Evolutionary conservation across 345 rosid genomes (phyloP), one percentile per base, ranked within the genome.

Genomic region (Gossypium longicalyx): DNA sequence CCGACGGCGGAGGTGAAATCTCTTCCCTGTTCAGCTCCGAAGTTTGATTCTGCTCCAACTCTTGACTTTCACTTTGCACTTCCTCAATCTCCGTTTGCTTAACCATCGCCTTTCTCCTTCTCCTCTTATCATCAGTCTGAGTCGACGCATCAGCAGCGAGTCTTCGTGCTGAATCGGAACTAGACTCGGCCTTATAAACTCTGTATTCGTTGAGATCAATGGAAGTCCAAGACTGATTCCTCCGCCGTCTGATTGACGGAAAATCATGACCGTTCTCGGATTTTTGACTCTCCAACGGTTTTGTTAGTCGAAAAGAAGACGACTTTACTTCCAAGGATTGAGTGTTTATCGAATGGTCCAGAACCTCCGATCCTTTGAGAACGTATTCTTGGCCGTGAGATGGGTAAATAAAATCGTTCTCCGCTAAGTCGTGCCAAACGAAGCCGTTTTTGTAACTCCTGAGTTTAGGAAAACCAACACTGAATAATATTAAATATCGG

Each of bases 1-100:
- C 97, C 6, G 93, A 91, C 84, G 93, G 95, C 7, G 99, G 99
- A 76, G 99, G 98, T 2, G 98, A 95, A 69, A 91, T 88, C 87
- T 89, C 98, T 67, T 86, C 97, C 82, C 90, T 80, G 69, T 76
- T 83, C 73, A 81, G 93, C 86, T 87, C 97, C 34, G 89, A 83
- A 2, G 77, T 89, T 77, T 70, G 77, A 53, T 76, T 85, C 78
- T 72, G 77, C 29, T 62, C 72, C 64, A 72, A 25, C 34, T 81
- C 84, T 77, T 63, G 77, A 67, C 68, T 60, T 61, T 71, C 27
- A 38, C 75, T 43, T 82, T 74, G 71, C 16, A 74, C 69, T 73
- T 83, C 60, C 78, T 83, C 82, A 13, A 60, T 56, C 58, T 85
- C 82, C 56, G 72, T 82, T 45, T 75, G 82, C 45, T 76, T 81